Conservation (phyloP, 140 eudicot genomes). For the Stevia rebaudiana region DNA sequence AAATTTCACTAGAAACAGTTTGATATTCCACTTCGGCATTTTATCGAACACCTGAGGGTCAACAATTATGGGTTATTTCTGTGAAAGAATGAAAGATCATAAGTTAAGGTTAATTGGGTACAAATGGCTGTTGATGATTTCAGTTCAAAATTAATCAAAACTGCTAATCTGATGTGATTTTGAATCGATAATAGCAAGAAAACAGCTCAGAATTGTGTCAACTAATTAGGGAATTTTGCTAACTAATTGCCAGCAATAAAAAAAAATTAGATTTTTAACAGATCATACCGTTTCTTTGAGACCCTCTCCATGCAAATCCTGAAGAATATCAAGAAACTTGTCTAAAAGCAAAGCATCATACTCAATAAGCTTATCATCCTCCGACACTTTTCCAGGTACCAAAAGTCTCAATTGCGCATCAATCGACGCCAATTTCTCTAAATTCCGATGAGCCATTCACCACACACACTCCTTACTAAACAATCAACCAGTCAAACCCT, state of each 20-base stretch:
- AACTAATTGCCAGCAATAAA: background rate
- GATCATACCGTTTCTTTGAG: slow-evolving; percentile 73
- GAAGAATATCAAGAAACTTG: slow-evolving; percentile 91
- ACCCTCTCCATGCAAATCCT: slow-evolving; percentile 92
- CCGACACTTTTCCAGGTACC: slow-evolving; percentile 84
- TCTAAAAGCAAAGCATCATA: slow-evolving; percentile 91
- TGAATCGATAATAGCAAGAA: slow-evolving; percentile 1
- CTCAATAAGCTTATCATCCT: slow-evolving; percentile 91
- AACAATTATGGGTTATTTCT: background rate
- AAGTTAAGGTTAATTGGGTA: too few species aligned
- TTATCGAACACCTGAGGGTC: slow-evolving; percentile 11
- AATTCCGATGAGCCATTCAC: slow-evolving; percentile 59
- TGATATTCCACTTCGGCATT: slow-evolving; percentile 1
- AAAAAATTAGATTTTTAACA: background rate
- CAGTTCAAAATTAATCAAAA: background rate
- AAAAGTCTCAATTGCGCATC: slow-evolving; percentile 91
- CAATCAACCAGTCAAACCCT: background rate
- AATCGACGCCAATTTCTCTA: slow-evolving; percentile 87
- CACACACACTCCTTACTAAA: background rate
- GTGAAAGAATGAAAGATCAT: background rate
- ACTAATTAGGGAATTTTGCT: background rate
- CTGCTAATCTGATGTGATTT: background rate
- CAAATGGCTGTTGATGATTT: too few species aligned
- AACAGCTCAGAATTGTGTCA: background rate
- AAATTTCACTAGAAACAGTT: background rate